These are phyloP conservation scores for Gossypium laxum DNA, from an alignment of 441 rosid genomes.

Conservation along the genomic window DNA sequence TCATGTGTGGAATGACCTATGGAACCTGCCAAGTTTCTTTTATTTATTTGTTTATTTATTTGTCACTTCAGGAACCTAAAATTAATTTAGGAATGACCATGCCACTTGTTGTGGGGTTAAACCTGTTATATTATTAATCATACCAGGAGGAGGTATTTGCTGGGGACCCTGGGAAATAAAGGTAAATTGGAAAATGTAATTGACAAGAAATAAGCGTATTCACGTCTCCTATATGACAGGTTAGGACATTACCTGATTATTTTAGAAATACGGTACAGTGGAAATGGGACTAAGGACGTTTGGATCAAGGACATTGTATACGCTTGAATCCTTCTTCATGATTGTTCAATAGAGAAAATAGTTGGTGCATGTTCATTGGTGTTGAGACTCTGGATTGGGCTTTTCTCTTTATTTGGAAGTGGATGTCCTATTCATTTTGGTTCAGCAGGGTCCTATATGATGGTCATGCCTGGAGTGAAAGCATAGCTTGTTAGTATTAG, in stretches of 20 bases:
- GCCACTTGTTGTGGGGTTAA: not conserved
- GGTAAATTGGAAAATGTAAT: not conserved
- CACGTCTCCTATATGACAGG: not conserved
- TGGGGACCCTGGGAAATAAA: not conserved
- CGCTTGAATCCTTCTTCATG: not conserved
- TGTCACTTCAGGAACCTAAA: not conserved
- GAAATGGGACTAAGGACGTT: not conserved
- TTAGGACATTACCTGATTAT: not conserved
- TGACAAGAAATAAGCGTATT: not conserved
- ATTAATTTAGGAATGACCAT: not conserved
- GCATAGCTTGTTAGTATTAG: not conserved
- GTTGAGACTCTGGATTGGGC: not conserved
- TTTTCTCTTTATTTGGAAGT: not conserved
- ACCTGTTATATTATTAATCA: not conserved
- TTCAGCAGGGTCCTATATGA: not conserved
- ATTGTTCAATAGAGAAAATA: not conserved
- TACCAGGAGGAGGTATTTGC: not conserved
- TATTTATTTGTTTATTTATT: not conserved
- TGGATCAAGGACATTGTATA: not conserved
- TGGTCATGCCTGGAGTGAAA: not conserved
- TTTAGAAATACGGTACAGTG: not conserved
- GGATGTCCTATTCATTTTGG: not conserved
- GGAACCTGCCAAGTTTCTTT: not conserved
- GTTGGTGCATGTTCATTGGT: not conserved
- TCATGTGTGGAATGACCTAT: not conserved